Evolutionary conservation across 1,284 basidiomycete genomes (phyloP), one percentile per base, ranked within the genome.

Genomic region (Ustilago cynodontis): DNA sequence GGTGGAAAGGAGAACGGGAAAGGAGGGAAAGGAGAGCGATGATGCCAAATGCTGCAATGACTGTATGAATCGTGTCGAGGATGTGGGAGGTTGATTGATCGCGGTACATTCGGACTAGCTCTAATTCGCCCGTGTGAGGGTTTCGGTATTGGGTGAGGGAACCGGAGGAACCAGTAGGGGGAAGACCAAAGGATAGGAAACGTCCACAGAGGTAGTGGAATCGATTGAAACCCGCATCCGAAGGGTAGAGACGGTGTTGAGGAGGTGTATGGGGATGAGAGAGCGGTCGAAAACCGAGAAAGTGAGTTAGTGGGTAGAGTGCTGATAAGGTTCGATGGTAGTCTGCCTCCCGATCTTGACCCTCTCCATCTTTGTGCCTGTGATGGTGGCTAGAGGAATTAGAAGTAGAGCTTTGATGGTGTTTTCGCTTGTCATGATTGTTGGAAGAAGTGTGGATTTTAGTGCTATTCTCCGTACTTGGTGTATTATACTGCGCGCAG

Each of bases 211-310:
- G 37, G 49, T 69, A 61, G 64, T 77, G 74, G 54, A 69, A 72
- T 29, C 74, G 70, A 33, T 66, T 72, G 56, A 66, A 77, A 18
- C 35, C 22, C 9, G 70, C 56, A 51, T 71, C 41, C 1, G 28
- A 26, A 20, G 45, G 57, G 0, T 47, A 45, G 11, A 31, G 37
- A 7, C 74, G 69, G n/a, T 45, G 52, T 6, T 63, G 56, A 1
- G 45, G 6, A 9, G 74, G 74, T 20, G 69, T 69, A 20, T 72
- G 74, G 11, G 65, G 70, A 35, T 77, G 70, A 11, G 74, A 77
- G 16, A 65, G 56, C 0, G 74, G 74, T 24, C 74, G 62, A 28
- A 62, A 77, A 14, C 74, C 74, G 29, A 77, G 57, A 39, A 77
- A 72, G 57, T 77, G 58, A 53, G 63, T 64, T 39, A 77, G 35